Percentiles rank a stretch among this genome's conserved stretches.
These are phyloP conservation scores for Alternaria incomplexa DNA, from an alignment of 2,329 filamentous ascomycete genomes.

Conservation along the genomic window DNA sequence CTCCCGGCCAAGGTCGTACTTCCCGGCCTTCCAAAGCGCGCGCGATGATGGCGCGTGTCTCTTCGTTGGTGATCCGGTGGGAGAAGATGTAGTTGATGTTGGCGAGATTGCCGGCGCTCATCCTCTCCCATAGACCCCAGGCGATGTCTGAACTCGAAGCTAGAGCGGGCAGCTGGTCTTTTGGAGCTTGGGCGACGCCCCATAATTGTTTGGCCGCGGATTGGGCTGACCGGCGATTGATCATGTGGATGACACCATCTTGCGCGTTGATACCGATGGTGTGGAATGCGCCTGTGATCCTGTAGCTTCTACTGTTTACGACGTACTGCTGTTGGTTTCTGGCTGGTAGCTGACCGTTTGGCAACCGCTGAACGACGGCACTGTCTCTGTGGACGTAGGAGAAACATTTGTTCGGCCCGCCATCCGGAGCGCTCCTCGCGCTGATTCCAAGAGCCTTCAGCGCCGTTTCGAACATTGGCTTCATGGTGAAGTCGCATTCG, in stretches of 20 bases:
- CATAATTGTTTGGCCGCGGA: not conserved
- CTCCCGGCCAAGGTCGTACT: not conserved
- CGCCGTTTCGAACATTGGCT: not conserved
- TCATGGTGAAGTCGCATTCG: not conserved
- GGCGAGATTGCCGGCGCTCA: not conserved
- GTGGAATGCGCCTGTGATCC: not conserved
- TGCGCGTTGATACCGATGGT: not conserved
- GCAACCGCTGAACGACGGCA: not conserved
- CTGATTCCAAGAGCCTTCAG: not conserved
- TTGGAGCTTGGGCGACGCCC: not conserved
- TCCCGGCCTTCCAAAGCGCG: not conserved
- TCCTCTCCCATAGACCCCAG: constrained; percentile 13
- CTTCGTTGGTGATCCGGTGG: constrained; percentile 2
- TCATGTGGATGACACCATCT: not conserved
- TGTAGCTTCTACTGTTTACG: not conserved
- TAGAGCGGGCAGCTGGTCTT: not conserved
- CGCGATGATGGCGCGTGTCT: not conserved
- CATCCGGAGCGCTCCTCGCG: not conserved
- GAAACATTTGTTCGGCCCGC: not conserved
- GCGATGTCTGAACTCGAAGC: constrained; percentile 15
- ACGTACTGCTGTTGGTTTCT: not conserved
- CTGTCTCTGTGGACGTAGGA: not conserved
- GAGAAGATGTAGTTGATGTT: constrained; percentile 14
- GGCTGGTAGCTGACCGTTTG: constrained; percentile 1
- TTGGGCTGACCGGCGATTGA: not conserved